Evolutionary conservation across 2,329 filamentous ascomycete genomes (phyloP).

Genomic region (Cercospora sesami): DNA sequence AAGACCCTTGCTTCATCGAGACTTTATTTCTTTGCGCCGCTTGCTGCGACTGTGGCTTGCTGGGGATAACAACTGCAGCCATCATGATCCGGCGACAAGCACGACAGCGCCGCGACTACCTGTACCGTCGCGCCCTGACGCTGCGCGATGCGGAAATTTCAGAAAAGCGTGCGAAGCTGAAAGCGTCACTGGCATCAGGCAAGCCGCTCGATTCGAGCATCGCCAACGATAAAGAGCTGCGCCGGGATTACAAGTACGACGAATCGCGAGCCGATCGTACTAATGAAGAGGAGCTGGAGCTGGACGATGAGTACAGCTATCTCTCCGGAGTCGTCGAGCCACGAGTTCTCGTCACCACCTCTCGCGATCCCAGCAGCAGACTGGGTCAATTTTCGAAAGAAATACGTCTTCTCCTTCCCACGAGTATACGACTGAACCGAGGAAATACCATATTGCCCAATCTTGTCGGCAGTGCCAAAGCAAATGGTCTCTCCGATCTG

Average conservation of each 20-base stretch:
- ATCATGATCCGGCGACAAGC: conserved; percentile 65
- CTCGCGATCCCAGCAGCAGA: conserved; percentile 79
- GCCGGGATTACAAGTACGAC: conserved; percentile 91
- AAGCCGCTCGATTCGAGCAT: conserved; percentile 80
- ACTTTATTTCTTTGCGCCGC: conserved; percentile 1
- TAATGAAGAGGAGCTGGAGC: conserved; percentile 66
- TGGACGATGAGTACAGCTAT: conserved; percentile 88
- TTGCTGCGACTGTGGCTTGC: not conserved
- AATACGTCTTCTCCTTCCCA: conserved; percentile 78
- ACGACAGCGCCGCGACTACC: conserved; percentile 78
- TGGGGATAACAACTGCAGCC: conserved; percentile 30
- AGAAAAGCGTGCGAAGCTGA: conserved; percentile 84
- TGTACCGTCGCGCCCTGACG: conserved; percentile 84
- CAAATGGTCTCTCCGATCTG: conserved; percentile 78
- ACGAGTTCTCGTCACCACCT: conserved; percentile 85
- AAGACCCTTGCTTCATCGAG: conserved; percentile 5
- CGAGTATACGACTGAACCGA: conserved; percentile 82
- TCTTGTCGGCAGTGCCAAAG: conserved; percentile 76
- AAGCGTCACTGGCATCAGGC: conserved; percentile 82
- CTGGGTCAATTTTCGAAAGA: conserved; percentile 92
- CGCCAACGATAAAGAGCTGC: conserved; percentile 79
- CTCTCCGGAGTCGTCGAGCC: conserved; percentile 91
- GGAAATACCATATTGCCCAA: conserved; percentile 87
- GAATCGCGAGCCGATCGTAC: conserved; percentile 72
- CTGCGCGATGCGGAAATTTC: conserved; percentile 89